Base-by-base conservation (phyloP, 176 grass and related monocot species). In the maize (Zea mays) region DNA sequence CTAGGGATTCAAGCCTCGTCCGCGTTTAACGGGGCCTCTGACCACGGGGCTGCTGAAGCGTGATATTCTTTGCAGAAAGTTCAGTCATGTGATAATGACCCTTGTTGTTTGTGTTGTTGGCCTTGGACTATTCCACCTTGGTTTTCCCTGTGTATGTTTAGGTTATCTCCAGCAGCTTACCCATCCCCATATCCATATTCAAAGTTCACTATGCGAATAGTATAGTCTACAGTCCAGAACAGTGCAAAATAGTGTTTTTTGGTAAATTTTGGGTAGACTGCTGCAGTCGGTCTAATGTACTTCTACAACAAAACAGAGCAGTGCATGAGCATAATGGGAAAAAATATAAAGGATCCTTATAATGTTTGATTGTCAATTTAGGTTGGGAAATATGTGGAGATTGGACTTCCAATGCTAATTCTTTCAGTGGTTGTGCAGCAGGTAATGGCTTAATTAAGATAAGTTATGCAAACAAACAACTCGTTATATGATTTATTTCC, bases 351-450 rank as follows among this genome's bases (percentile, higher is more conserved):
- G 19, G 15, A 70, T 69, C 46, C 47, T 72, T 72, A 57, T 73
- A 82, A 69, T 76, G 69, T 77, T 85, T 67, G 16, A 46, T 80
- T 63, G 59, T 40, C 19, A 81, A 67, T 75, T 43, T 78, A 99
- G 96, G 90, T 99, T 50, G 96, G 96, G 62, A 99, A 99, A 89
- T 99, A 92, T 81, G 96, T 99, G 79, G 96, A 99, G 90, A 90
- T 99, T 44, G 96, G 96, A 48, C 72, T 99, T 73, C 92, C 96
- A 51, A 92, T 95, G 89, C 86, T 99, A 81, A 90, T 99, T 84
- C 75, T 96, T 64, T 83, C 84, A 5, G 82, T 95, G 65, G 34
- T 91, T 34, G 83, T 89, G 79, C 92, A 96, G 73, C 96, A 96
- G 86, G 96, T 99, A 84, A 64, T 67, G 27, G 17, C 43, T 40